Evolutionary conservation across 73 alveolate genomes (phyloP).

Genomic region (Paraurostyla sp.): DNA sequence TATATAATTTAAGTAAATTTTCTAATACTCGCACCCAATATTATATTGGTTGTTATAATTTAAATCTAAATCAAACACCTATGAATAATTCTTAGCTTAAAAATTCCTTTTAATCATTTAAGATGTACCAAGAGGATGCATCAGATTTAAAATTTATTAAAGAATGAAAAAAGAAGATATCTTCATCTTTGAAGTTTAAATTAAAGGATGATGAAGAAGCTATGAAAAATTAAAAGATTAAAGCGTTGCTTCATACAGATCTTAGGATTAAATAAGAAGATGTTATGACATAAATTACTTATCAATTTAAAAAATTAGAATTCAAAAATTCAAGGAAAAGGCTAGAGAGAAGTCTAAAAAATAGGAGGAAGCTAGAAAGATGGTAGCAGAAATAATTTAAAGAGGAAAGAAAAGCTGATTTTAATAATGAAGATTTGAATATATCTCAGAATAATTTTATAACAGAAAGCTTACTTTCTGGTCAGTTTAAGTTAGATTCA

Average conservation of each 20-base stretch:
- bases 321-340: slow-evolving; percentile 10
- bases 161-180: background rate
- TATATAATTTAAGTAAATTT: slow-evolving; percentile 2
- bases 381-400: background rate
- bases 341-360: slow-evolving; percentile 8
- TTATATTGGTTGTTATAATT: no score
- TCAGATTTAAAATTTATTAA: background rate
- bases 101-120: no score
- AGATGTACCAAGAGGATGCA: no score
- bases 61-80: no score
- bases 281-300: slow-evolving; percentile 18
- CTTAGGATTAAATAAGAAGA: background rate
- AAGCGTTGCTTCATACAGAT: background rate
- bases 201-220: background rate
- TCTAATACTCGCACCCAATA: no score
- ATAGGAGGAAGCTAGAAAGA: slow-evolving; percentile 4
- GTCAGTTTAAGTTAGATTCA: background rate
- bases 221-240: background rate
- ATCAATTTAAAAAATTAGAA: slow-evolving; percentile 8
- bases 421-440: background rate
- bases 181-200: background rate
- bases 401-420: background rate
- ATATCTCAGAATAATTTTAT: background rate
- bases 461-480: background rate
- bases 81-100: no score